A percentile compares a stretch with the other conserved stretches of the same genome.
Conservation (phyloP, 148 eudicot genomes). For the Camellia granthamiana region DNA sequence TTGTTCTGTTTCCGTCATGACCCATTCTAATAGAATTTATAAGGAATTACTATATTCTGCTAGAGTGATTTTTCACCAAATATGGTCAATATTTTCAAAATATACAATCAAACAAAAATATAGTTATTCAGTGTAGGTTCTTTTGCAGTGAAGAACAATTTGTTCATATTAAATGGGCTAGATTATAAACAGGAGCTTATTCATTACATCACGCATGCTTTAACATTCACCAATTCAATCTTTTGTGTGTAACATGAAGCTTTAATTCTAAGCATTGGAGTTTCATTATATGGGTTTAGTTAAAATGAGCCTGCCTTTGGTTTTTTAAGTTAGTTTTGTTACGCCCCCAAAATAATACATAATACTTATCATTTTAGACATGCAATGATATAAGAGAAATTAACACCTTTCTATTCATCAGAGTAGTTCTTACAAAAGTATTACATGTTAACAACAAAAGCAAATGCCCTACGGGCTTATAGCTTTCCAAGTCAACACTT, state of each 20-base stretch:
- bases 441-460: no score
- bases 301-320: no score
- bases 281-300: no score
- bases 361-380: no score
- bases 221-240: neutral
- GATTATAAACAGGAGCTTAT: neutral
- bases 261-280: neutral
- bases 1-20: neutral
- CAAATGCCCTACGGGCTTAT: no score
- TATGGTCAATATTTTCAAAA: neutral
- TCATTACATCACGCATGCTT: neutral
- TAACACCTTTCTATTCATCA: no score
- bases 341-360: no score
- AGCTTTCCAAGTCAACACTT: no score
- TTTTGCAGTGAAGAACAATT: conserved; percentile 7
- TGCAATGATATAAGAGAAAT: no score
- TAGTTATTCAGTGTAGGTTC: neutral
- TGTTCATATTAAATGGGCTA: neutral
- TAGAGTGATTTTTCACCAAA: no score
- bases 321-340: no score
- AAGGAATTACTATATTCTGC: neutral
- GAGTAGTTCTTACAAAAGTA: no score
- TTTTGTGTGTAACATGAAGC: neutral
- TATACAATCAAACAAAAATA: neutral
- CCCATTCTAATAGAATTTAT: neutral